Evolutionary conservation across 108 stramenopile genomes (phyloP).

Genomic region (Schizochytrium sp.): DNA sequence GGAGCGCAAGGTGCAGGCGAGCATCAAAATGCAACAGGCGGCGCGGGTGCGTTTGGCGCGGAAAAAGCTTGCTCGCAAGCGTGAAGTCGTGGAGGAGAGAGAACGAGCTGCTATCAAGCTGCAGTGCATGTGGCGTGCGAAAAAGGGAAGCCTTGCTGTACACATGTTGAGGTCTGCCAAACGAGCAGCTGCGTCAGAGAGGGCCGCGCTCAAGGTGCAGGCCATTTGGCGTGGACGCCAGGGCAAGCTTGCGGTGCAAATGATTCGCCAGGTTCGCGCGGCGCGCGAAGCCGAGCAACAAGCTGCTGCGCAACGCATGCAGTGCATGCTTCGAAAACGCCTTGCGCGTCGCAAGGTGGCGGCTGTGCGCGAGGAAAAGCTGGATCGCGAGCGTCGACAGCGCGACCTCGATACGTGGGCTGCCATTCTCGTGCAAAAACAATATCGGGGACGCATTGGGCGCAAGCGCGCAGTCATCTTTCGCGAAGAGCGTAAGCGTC

Average conservation of each 20-base stretch:
- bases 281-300: neutral
- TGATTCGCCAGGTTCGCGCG: neutral
- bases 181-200: neutral
- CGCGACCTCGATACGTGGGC: constrained; percentile 25
- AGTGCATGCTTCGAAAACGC: constrained; percentile 34
- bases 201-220: constrained; percentile 23
- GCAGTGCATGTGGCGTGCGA: constrained; percentile 28
- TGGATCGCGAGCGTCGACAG: constrained; percentile 15
- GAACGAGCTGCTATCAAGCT: neutral
- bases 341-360: constrained; percentile 32
- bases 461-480: constrained; percentile 16
- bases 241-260: neutral
- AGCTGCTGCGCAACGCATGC: constrained; percentile 32
- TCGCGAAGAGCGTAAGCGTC: constrained; percentile 27
- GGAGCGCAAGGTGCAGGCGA: neutral
- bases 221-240: neutral
- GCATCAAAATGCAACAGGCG: neutral
- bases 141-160: constrained; percentile 20
- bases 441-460: constrained; percentile 44
- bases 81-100: neutral
- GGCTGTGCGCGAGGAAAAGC: constrained; percentile 13
- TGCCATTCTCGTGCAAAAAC: constrained; percentile 31
- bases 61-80: neutral
- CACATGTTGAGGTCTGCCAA: neutral
- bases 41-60: constrained; percentile 13